A percentile compares a stretch with the other conserved stretches of the same genome.
These are phyloP conservation scores for Neolentinus lepideus DNA, from an alignment of 1,284 basidiomycete genomes.

Conservation along the genomic window DNA sequence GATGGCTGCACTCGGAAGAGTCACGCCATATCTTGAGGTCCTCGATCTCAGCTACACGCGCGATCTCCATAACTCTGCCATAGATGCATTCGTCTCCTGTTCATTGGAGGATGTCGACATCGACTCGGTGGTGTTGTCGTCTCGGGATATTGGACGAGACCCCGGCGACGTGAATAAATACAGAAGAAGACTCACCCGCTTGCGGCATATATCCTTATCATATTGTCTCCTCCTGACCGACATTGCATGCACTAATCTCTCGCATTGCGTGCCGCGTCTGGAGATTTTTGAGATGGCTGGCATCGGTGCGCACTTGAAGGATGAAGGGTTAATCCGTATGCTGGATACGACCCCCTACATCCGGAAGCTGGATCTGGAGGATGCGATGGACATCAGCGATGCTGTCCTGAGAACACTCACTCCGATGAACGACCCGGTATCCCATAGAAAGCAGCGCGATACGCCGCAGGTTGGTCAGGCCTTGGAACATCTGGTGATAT, in stretches of 20 bases:
- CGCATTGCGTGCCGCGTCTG: slow-evolving; percentile 66
- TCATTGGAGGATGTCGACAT: slow-evolving; percentile 28
- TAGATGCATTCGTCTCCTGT: slow-evolving; percentile 66
- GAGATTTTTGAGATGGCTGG: slow-evolving; percentile 79
- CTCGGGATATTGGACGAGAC: slow-evolving; percentile 61
- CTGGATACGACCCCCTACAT: slow-evolving; percentile 67
- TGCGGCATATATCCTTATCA: slow-evolving; percentile 78
- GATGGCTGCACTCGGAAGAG: slow-evolving; percentile 54
- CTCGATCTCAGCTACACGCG: slow-evolving; percentile 74
- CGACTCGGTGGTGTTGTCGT: slow-evolving; percentile 43
- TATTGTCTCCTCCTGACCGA: slow-evolving; percentile 73
- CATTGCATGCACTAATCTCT: slow-evolving; percentile 64
- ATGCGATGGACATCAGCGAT: slow-evolving; percentile 73
- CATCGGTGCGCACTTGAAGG: slow-evolving; percentile 60
- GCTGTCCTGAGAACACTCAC: slow-evolving; percentile 61
- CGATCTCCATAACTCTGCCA: slow-evolving; percentile 65
- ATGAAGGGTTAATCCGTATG: slow-evolving; percentile 68
- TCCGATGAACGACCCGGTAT: slow-evolving; percentile 25
- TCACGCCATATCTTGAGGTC: slow-evolving; percentile 69
- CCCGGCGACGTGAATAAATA: slow-evolving; percentile 40
- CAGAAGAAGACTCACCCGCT: slow-evolving; percentile 56
- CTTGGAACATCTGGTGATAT: slow-evolving; percentile 71
- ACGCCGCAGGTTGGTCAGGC: slow-evolving; percentile 45
- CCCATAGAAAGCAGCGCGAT: slow-evolving; percentile 5
- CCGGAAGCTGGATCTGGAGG: slow-evolving; percentile 78